phyloP scores from a whole-genome alignment of 2,329 filamentous ascomycete genomes.

The Beauveria asiatica region DNA sequence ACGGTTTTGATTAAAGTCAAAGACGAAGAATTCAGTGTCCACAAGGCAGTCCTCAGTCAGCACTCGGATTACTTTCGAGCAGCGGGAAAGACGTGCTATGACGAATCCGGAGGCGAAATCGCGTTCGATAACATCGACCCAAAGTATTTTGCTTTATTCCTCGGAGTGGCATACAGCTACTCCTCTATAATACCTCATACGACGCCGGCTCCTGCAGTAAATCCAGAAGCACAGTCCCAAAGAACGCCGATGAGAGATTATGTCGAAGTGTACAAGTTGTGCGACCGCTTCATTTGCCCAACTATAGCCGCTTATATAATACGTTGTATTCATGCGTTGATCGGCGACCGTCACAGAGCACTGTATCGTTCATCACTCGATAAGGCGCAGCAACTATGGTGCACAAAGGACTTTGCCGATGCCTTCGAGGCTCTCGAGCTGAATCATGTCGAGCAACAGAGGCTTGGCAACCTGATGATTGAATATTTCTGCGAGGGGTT shows the following conservation, averaged over 20 bases:
- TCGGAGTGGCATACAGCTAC: conserved; percentile 27
- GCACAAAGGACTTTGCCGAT: conserved; percentile 28
- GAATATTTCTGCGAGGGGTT: conserved; percentile 26
- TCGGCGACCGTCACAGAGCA: conserved; percentile 25
- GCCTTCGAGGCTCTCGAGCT: conserved; percentile 24
- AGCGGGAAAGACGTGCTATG: conserved; percentile 21
- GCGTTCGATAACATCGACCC: conserved; percentile 26
- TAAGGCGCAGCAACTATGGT: conserved; percentile 19
- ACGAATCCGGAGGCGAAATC: conserved; percentile 20
- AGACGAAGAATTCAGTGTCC: conserved; percentile 22
- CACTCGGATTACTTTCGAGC: conserved; percentile 27
- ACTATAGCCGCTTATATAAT: conserved; percentile 22
- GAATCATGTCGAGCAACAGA: conserved; percentile 17
- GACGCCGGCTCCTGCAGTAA: conserved; percentile 16
- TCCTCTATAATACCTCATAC: conserved; percentile 25
- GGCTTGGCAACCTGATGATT: conserved; percentile 19
- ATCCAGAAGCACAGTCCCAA: conserved; percentile 19
- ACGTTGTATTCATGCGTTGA: conserved; percentile 22
- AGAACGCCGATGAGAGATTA: conserved; percentile 24
- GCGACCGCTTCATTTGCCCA: conserved; percentile 26
- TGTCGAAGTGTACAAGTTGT: conserved; percentile 29
- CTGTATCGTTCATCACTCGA: conserved; percentile 22
- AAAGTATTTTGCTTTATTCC: conserved; percentile 25
- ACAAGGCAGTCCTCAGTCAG: conserved; percentile 22
- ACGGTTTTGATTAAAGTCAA: conserved; percentile 22